A percentile compares a stretch with the other conserved stretches of the same genome.
Conservation (phyloP, 2,329 filamentous ascomycete species). For the Thermoascus crustaceus region DNA sequence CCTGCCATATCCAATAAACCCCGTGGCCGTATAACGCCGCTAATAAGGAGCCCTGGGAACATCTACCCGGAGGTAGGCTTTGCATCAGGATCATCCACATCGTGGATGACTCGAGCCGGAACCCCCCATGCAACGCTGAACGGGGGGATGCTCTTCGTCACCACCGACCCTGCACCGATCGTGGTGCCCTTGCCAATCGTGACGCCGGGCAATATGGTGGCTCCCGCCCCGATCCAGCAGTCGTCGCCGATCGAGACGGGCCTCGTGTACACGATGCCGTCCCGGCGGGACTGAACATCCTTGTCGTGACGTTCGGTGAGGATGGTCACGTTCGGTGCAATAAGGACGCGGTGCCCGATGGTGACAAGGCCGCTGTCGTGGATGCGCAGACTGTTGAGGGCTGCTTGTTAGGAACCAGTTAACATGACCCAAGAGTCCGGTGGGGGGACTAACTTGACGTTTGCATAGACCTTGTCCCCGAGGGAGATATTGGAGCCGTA, state of each 20-base stretch:
- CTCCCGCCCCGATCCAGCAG: constrained; percentile 39
- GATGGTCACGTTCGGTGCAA: constrained; percentile 44
- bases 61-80: not conserved
- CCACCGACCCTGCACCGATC: constrained; percentile 24
- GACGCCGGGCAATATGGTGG: constrained; percentile 29
- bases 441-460: constrained; percentile 9
- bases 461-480: constrained; percentile 52
- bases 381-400: constrained; percentile 19
- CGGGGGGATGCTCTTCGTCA: constrained; percentile 22
- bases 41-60: not conserved
- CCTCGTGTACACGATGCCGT: constrained; percentile 39
- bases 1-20: too few species aligned
- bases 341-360: constrained; percentile 42
- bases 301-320: constrained; percentile 43
- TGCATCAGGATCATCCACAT: constrained; percentile 8
- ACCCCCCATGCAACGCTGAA: constrained; percentile 30
- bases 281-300: constrained; percentile 36
- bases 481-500: constrained; percentile 58
- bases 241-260: constrained; percentile 39
- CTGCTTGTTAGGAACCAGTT: not conserved
- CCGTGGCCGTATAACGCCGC: constrained; percentile 4
- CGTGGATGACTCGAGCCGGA: constrained; percentile 27
- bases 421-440: not conserved
- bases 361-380: constrained; percentile 43
- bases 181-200: constrained; percentile 30